phyloP scores from a whole-genome alignment of 345 rosid species.

The Gossypium thurberi region DNA sequence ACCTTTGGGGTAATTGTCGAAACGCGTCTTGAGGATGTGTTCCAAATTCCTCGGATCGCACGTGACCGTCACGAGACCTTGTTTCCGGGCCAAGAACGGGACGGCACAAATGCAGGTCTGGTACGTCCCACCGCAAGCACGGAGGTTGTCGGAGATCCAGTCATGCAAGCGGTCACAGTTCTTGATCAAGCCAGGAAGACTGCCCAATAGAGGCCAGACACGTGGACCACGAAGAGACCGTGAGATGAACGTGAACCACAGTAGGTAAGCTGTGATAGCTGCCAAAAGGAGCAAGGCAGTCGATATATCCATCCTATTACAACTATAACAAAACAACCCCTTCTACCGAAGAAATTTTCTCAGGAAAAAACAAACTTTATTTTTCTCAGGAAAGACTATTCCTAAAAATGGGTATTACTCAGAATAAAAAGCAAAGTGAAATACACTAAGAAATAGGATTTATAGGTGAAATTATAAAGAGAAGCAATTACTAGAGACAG shows the following conservation, averaged over 20 bases:
- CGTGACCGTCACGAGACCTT: conserved; percentile 96
- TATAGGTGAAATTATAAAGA: conserved; percentile 40
- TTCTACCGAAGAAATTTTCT: neutral
- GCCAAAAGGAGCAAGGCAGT: conserved; percentile 57
- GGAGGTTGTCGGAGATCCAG: conserved; percentile 95
- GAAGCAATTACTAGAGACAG: conserved; percentile 51
- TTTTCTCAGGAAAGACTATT: neutral
- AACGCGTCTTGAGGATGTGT: conserved; percentile 78
- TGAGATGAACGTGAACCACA: conserved; percentile 86
- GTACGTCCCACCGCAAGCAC: conserved; percentile 90
- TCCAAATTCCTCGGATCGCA: conserved; percentile 88
- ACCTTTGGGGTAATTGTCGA: conserved; percentile 93
- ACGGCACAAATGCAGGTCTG: conserved; percentile 94
- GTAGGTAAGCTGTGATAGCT: conserved; percentile 62
- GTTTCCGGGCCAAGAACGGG: conserved; percentile 70
- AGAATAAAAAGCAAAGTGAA: neutral
- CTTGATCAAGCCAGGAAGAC: conserved; percentile 86
- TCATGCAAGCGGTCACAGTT: conserved; percentile 90
- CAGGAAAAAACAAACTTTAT: neutral
- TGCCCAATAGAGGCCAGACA: conserved; percentile 87
- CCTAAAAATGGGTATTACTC: neutral
- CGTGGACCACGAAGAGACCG: conserved; percentile 83
- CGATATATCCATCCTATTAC: conserved; percentile 41
- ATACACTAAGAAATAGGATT: conserved; percentile 25
- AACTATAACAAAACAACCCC: neutral